A percentile compares a stretch with the other conserved stretches of the same genome.
Evolutionary conservation across 2,329 filamentous ascomycete genomes (phyloP).

Genomic region (Colletotrichum australisinense): DNA sequence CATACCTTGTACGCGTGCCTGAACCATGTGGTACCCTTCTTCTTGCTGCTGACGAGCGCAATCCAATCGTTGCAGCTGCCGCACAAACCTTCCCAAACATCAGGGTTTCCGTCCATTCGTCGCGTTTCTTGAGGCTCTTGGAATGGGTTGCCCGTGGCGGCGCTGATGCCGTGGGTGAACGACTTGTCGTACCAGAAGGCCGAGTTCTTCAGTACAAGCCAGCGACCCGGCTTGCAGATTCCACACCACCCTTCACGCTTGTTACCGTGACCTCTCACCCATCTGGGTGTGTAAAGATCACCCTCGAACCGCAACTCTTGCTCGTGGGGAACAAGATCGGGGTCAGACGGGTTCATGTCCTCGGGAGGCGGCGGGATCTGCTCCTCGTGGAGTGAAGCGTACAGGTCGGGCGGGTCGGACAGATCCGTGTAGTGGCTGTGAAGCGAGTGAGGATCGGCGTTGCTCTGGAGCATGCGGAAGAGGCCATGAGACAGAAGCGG

Average conservation of each 20-base stretch:
- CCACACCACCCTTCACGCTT: slow-evolving; percentile 92
- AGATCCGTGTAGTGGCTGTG: slow-evolving; percentile 79
- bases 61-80: slow-evolving; percentile 85
- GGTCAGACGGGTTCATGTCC: slow-evolving; percentile 84
- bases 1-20: slow-evolving; percentile 87
- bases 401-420: slow-evolving; percentile 81
- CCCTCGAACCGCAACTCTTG: slow-evolving; percentile 83
- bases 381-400: slow-evolving; percentile 79
- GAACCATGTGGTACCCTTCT: slow-evolving; percentile 94
- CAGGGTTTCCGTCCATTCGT: slow-evolving; percentile 82
- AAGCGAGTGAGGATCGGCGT: slow-evolving; percentile 74
- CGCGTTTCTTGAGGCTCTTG: slow-evolving; percentile 80
- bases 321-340: slow-evolving; percentile 80
- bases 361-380: slow-evolving; percentile 80
- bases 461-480: slow-evolving; percentile 80
- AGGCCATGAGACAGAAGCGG: slow-evolving; percentile 77
- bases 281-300: slow-evolving; percentile 85
- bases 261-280: slow-evolving; percentile 87
- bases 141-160: slow-evolving; percentile 82
- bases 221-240: slow-evolving; percentile 86
- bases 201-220: slow-evolving; percentile 90
- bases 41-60: slow-evolving; percentile 84
- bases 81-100: slow-evolving; percentile 85
- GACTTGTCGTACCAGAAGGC: slow-evolving; percentile 96
- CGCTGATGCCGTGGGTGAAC: slow-evolving; percentile 88